Conservation (phyloP, 2,329 filamentous ascomycete species). For the Penicillium hesseltinei region DNA sequence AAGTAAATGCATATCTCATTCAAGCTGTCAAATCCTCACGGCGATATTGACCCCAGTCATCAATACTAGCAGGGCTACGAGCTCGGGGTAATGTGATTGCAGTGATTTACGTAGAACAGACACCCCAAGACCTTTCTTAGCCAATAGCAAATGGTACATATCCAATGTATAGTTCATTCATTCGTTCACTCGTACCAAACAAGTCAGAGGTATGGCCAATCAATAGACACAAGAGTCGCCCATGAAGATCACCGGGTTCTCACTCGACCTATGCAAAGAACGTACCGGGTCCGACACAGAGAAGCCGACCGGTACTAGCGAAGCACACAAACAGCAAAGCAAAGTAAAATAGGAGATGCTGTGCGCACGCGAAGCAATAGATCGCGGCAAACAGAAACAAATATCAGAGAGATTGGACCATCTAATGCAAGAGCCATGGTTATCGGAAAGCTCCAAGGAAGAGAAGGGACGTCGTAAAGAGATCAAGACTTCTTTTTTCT, state of each 20-base stretch:
- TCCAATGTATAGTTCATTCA: constrained; percentile 33
- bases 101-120: background rate
- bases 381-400: background rate
- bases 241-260: background rate
- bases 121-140: background rate
- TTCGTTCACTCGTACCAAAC: constrained; percentile 36
- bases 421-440: constrained; percentile 21
- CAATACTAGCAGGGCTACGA: too few relatives aligned
- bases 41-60: background rate
- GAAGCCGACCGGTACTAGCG: background rate
- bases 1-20: background rate
- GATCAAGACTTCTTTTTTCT: constrained; percentile 14
- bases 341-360: background rate
- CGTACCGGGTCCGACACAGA: background rate
- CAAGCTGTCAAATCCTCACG: background rate
- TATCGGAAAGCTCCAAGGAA: constrained; percentile 1
- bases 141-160: background rate
- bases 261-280: constrained; percentile 1
- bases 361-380: background rate
- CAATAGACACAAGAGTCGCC: constrained; percentile 2
- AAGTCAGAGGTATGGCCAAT: constrained; percentile 16
- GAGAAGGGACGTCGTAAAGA: constrained; percentile 5
- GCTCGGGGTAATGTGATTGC: background rate
- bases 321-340: background rate
- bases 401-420: constrained; percentile 11